A percentile compares a stretch with the other conserved stretches of the same genome.
These are phyloP conservation scores for Solanum raphanifolium DNA, from an alignment of 257 asterid genomes.

Conservation along the genomic window DNA sequence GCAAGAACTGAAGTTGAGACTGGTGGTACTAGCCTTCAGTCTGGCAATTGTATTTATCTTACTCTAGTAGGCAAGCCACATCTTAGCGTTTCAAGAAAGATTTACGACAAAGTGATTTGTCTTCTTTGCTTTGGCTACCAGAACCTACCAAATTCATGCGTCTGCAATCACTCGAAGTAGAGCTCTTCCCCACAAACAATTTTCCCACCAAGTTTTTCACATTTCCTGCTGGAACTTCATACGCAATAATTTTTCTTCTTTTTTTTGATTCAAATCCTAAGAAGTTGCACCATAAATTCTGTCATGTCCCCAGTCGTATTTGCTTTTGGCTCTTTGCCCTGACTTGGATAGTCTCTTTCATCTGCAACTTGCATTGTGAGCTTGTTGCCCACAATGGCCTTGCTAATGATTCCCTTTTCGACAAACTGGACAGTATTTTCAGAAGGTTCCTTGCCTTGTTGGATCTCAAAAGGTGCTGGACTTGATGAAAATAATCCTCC, in stretches of 20 bases:
- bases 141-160: neutral
- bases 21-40: neutral
- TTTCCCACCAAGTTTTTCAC: neutral
- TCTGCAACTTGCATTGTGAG: neutral
- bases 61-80: neutral
- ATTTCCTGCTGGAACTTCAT: neutral
- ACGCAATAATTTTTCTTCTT: neutral
- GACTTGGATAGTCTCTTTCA: neutral
- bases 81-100: neutral
- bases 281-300: neutral
- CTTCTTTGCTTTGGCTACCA: neutral
- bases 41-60: neutral
- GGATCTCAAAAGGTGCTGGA: neutral
- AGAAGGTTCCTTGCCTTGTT: neutral
- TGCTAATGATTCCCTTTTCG: neutral
- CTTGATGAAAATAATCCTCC: neutral
- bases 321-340: neutral
- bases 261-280: neutral
- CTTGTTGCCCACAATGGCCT: neutral
- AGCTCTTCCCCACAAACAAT: neutral
- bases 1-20: neutral
- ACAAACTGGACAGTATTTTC: neutral
- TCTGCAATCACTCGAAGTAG: neutral
- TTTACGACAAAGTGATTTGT: neutral
- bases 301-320: neutral